Conservation (phyloP, 148 eudicot species). For the Tetragonia tetragonoides region DNA sequence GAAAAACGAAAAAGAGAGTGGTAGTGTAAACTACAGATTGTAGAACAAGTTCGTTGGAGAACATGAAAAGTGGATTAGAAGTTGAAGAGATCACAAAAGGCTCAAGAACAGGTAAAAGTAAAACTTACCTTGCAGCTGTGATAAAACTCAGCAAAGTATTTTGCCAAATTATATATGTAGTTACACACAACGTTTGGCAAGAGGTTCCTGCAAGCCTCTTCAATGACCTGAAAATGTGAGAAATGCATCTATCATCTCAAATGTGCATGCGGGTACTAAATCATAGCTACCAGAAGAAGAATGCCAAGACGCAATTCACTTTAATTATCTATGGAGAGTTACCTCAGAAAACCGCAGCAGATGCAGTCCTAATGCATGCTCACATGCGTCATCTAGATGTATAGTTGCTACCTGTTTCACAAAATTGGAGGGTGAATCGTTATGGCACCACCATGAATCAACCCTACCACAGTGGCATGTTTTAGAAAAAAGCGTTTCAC, state of each 20-base stretch:
- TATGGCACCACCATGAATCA: not conserved
- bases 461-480: too few species aligned
- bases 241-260: not conserved
- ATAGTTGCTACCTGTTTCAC: constrained; percentile 39
- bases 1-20: too few species aligned
- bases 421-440: not conserved
- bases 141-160: not conserved
- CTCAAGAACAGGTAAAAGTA: not conserved
- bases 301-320: too few species aligned
- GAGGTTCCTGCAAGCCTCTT: not conserved
- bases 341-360: constrained; percentile 81
- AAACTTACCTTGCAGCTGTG: not conserved
- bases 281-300: too few species aligned
- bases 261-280: too few species aligned
- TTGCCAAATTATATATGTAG: not conserved
- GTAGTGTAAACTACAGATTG: too few species aligned
- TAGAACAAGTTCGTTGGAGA: not conserved
- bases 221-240: not conserved
- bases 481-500: too few species aligned
- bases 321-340: not conserved
- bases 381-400: constrained; percentile 46
- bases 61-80: not conserved
- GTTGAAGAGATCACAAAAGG: not conserved
- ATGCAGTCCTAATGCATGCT: constrained; percentile 61
- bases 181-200: not conserved